Evolutionary conservation across 2,329 filamentous ascomycete species (phyloP), one percentile per base, ranked within the genome.

Genomic region (Pseudogymnoascus sp.): DNA sequence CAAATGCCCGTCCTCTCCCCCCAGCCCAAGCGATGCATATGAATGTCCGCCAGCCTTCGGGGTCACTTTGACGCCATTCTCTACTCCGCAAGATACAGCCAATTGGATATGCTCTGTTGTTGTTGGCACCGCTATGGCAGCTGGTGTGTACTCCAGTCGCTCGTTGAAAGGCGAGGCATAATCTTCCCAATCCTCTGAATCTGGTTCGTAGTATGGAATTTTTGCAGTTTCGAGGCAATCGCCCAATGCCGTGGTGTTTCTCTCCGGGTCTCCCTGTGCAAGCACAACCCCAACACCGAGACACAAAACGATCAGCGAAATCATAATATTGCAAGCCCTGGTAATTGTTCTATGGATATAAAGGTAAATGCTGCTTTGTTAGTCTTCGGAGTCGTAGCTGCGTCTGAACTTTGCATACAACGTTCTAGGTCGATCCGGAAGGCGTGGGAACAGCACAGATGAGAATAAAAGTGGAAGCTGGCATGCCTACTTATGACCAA

Each of bases 1-100:
- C 7, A 79, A 66, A 9, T 73, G 73, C 0, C 76, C 60, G 62
- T 77, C 71, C 22, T 72, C 69, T 4, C 76, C 76, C 1, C 76
- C 76, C 8, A 72, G 72, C 61, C 78, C 78, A 60, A 76, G 78
- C 30, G 78, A 80, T 0, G 71, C 80, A 66, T 80, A 83, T 38
- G 77, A 79, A 67, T 83, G 80, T 0, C 80, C 80, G 9, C 80
- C 80, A 37, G 75, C 74, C 62, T 76, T 77, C 2, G 79, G 72
- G 36, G 78, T 78, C 6, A 82, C 76, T 39, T 78, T 77, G 36
- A 79, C 70, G 4, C 70, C 70, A 57, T 70, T 62, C 28, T 74
- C 65, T 1, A 69, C 66, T 1, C 77, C 79, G 60, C 79, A 82
- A 33, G 69, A 66, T 11, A 83, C 74, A 3, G 79, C 75, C 2